phyloP scores from a whole-genome alignment of 768 basidiomycete species.

The Megacollybia marginata region DNA sequence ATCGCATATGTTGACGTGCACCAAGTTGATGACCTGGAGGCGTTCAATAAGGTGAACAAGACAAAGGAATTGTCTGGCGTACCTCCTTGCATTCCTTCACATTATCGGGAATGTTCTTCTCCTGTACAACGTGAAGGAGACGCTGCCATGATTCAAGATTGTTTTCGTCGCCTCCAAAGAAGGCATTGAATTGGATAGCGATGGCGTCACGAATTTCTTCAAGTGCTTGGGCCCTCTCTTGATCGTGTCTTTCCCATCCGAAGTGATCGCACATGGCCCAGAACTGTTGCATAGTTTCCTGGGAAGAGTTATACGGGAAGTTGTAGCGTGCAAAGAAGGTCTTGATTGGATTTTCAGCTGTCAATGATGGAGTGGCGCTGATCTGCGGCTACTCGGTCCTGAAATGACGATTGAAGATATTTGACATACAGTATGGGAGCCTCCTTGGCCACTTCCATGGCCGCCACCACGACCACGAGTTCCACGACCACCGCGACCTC shows the following conservation, averaged over 20 bases:
- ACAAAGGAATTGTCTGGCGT: background rate
- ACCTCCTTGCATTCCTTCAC: conserved; percentile 3
- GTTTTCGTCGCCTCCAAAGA: conserved; percentile 1
- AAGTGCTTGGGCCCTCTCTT: background rate
- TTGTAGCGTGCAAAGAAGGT: no score
- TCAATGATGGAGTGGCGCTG: no score
- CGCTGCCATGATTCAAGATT: background rate
- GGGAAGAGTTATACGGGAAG: background rate
- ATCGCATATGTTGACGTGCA: conserved; percentile 34
- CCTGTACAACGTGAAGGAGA: background rate
- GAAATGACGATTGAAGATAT: no score
- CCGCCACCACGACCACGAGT: no score
- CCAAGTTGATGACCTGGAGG: conserved; percentile 17
- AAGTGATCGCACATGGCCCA: background rate
- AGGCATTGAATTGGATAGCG: conserved; percentile 3
- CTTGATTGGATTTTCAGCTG: no score
- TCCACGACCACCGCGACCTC: no score
- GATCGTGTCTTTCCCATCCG: background rate
- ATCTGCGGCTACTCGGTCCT: no score
- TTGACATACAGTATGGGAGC: no score
- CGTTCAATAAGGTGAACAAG: background rate
- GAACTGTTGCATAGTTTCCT: conserved; percentile 5
- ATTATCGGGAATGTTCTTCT: conserved; percentile 1
- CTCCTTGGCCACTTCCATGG: no score
- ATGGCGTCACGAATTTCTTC: conserved; percentile 3